A percentile compares a stretch with the other conserved stretches of the same genome.
These are phyloP conservation scores for Hemerocallis citrina DNA, from an alignment of 106 monocot genomes.

Conservation along the genomic window DNA sequence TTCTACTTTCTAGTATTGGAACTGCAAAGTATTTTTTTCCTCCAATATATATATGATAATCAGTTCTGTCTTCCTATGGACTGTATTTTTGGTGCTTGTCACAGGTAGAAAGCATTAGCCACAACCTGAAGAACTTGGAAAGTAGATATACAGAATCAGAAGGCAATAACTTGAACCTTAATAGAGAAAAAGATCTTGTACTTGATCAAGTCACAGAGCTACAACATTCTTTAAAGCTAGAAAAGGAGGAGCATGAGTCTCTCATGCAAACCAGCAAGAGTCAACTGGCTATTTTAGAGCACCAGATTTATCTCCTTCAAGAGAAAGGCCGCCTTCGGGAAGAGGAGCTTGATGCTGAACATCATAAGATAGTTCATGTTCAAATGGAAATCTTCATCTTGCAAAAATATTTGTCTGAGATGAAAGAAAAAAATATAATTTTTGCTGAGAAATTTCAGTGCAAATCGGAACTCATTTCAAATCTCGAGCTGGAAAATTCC, in stretches of 20 bases:
- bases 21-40: not conserved
- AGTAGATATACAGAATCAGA: constrained; percentile 24
- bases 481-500: constrained; percentile 37
- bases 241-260: constrained; percentile 26
- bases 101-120: constrained; percentile 44
- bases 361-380: constrained; percentile 27
- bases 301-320: constrained; percentile 34
- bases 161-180: constrained; percentile 24
- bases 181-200: constrained; percentile 23
- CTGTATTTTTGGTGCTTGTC: not conserved
- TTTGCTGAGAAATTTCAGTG: constrained; percentile 22
- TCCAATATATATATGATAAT: not conserved
- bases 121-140: constrained; percentile 35
- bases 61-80: too few species aligned
- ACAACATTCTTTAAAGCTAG: constrained; percentile 15
- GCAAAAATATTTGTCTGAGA: constrained; percentile 41
- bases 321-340: constrained; percentile 24
- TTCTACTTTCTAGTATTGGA: too few species aligned
- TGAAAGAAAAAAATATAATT: constrained; percentile 29
- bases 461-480: constrained; percentile 24
- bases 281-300: constrained; percentile 13
- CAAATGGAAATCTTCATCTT: constrained; percentile 43
- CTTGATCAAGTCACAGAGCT: constrained; percentile 30
- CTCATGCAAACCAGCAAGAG: constrained; percentile 4
- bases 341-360: constrained; percentile 35